Evolutionary conservation across 805 yeast genomes (phyloP).

Genomic region (Yamadazyma endophytica): DNA sequence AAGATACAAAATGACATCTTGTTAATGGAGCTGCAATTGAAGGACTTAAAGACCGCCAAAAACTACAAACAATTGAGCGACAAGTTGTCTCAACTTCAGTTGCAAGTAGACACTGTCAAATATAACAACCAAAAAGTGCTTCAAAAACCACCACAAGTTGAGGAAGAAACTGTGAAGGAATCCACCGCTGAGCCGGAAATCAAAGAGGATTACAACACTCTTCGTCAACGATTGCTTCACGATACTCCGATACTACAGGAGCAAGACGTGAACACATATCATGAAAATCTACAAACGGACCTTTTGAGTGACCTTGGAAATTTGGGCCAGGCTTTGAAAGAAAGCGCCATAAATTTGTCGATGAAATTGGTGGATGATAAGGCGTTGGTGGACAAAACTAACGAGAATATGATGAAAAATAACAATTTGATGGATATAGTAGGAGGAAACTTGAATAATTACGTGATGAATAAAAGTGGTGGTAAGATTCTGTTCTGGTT

Average conservation of each 20-base stretch:
- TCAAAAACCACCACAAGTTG: constrained; percentile 2
- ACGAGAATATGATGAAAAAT: constrained; percentile 30
- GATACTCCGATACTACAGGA: too few species aligned
- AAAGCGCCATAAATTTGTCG: constrained; percentile 42
- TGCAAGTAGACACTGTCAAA: constrained; percentile 4
- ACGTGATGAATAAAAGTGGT: constrained; percentile 36
- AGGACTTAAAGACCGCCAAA: constrained; percentile 6
- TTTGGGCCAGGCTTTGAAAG: constrained; percentile 45
- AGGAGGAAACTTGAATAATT: constrained; percentile 33
- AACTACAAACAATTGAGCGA: constrained; percentile 3
- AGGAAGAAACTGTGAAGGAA: constrained; percentile 8
- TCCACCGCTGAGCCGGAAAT: too few species aligned
- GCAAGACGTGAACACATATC: constrained; percentile 26
- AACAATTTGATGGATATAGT: constrained; percentile 25
- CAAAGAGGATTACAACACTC: too few species aligned
- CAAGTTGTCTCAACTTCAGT: constrained; percentile 7
- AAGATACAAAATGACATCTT: too few species aligned
- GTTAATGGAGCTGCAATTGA: constrained; percentile 5
- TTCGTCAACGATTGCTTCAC: too few species aligned
- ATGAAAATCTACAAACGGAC: constrained; percentile 45
- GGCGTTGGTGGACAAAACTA: constrained; percentile 26
- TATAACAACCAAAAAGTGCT: background rate
- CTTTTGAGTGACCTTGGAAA: constrained; percentile 44
- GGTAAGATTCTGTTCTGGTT: constrained; percentile 38
- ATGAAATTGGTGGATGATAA: constrained; percentile 31